Conservation (phyloP, 352 stramenopile species). For the Globisporangium emineosum region DNA sequence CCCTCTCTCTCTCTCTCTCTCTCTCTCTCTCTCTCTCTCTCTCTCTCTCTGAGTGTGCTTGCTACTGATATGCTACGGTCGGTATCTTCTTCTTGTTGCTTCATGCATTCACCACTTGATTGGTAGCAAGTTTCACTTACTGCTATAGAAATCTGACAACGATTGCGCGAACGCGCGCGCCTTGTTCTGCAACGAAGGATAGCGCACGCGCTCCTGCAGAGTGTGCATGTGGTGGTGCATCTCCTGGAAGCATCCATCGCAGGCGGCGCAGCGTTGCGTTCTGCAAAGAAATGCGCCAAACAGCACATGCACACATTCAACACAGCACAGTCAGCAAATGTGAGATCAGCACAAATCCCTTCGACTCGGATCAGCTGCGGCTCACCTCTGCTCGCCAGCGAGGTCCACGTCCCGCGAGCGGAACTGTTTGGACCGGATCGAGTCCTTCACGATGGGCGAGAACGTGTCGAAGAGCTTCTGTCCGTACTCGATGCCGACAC, state of each 20-base stretch:
- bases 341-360: not conserved
- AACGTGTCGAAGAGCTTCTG: slow-evolving; percentile 77
- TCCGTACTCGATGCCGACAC: slow-evolving; percentile 47
- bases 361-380: not conserved
- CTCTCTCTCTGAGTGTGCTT: not conserved
- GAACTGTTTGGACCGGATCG: slow-evolving; percentile 42
- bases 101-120: not conserved
- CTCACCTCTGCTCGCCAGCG: slow-evolving; percentile 66
- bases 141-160: slow-evolving; percentile 44
- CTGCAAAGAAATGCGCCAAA: slow-evolving; percentile 19
- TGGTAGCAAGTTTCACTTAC: not conserved
- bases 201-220: slow-evolving; percentile 26
- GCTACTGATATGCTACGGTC: too few relatives aligned
- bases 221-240: slow-evolving; percentile 48
- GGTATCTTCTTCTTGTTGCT: not conserved
- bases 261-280: slow-evolving; percentile 53
- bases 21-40: too few relatives aligned
- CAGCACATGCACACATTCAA: not conserved
- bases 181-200: slow-evolving; percentile 46
- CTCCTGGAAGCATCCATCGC: slow-evolving; percentile 64
- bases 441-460: slow-evolving; percentile 65
- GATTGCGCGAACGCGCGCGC: slow-evolving; percentile 35
- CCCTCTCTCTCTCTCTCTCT: not conserved
- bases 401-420: slow-evolving; percentile 63
- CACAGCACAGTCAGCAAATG: not conserved